Conservation (phyloP, 371 early-diverging fungal species). For the Choanephora cucurbitarum region DNA sequence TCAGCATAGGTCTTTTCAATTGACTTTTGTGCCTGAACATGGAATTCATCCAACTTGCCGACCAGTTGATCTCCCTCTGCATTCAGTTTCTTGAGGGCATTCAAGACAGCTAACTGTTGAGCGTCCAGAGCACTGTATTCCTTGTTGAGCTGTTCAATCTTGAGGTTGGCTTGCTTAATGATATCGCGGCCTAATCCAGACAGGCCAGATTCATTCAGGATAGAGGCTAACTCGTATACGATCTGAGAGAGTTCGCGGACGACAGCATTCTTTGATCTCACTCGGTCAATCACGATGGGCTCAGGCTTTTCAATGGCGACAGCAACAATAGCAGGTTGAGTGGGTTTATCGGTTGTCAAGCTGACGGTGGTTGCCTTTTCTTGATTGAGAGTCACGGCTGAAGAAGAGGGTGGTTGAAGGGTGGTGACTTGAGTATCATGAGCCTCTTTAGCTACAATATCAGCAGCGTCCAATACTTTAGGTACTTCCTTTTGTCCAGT, state of each 20-base stretch:
- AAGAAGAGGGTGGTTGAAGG: constrained; percentile 6
- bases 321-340: constrained; percentile 18
- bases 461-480: constrained; percentile 1
- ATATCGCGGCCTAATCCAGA: constrained; percentile 33
- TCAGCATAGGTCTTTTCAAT: constrained; percentile 17
- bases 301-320: constrained; percentile 28
- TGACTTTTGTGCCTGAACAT: constrained; percentile 16
- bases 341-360: constrained; percentile 17
- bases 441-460: too few relatives aligned
- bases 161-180: constrained; percentile 25
- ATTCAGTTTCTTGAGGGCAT: constrained; percentile 16
- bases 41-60: constrained; percentile 27
- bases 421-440: constrained; percentile 1
- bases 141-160: constrained; percentile 20
- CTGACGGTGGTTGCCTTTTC: constrained; percentile 12
- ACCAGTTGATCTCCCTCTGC: constrained; percentile 23
- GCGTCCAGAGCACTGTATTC: constrained; percentile 17
- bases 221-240: constrained; percentile 31
- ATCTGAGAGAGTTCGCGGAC: constrained; percentile 29
- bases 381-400: too few relatives aligned
- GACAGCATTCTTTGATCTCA: constrained; percentile 19
- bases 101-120: constrained; percentile 25
- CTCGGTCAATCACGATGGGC: constrained; percentile 21
- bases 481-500: constrained; percentile 26
- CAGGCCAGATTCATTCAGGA: constrained; percentile 36